Conservation (phyloP, 805 yeast species). For the Grigorovia humatica region DNA sequence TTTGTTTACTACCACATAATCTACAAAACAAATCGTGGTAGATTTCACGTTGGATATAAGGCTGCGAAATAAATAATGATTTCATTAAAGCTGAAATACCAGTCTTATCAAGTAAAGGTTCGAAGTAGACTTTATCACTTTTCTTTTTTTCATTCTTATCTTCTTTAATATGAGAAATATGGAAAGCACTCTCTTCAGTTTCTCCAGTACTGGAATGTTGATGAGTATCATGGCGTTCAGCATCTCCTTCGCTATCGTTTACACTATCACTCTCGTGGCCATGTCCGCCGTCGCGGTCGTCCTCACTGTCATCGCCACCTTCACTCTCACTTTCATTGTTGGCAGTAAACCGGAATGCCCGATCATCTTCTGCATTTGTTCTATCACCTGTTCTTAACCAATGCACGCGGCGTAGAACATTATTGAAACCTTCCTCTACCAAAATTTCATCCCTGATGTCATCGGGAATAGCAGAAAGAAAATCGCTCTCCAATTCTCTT, state of each 20-base stretch:
- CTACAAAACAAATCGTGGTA: slow-evolving; percentile 56
- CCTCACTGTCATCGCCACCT: slow-evolving; percentile 7
- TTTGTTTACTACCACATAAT: slow-evolving; percentile 67
- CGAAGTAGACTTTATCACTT: slow-evolving; percentile 29
- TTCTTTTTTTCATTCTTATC: slow-evolving; percentile 7
- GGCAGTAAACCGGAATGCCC: not conserved
- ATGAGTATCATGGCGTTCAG: slow-evolving; percentile 2
- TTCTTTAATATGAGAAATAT: not conserved
- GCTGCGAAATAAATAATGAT: slow-evolving; percentile 63
- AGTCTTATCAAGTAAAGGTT: slow-evolving; percentile 62
- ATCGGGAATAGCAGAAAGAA: slow-evolving; percentile 71
- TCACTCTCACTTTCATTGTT: slow-evolving; percentile 12
- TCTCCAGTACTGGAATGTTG: slow-evolving; percentile 5
- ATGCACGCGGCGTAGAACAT: slow-evolving; percentile 2
- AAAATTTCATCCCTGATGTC: slow-evolving; percentile 50
- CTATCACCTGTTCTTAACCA: slow-evolving; percentile 3
- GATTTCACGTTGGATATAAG: slow-evolving; percentile 48
- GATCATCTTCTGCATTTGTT: not conserved
- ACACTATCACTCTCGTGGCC: not conserved
- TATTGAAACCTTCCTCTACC: slow-evolving; percentile 26
- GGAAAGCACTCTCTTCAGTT: slow-evolving; percentile 2
- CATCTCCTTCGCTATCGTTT: slow-evolving; percentile 4
- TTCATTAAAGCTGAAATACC: slow-evolving; percentile 69
- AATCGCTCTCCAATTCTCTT: slow-evolving; percentile 69
- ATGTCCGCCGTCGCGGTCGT: not conserved